Evolutionary conservation across 192 early-diverging fungal species (phyloP).

Genomic region (Phycomyces nitens): DNA sequence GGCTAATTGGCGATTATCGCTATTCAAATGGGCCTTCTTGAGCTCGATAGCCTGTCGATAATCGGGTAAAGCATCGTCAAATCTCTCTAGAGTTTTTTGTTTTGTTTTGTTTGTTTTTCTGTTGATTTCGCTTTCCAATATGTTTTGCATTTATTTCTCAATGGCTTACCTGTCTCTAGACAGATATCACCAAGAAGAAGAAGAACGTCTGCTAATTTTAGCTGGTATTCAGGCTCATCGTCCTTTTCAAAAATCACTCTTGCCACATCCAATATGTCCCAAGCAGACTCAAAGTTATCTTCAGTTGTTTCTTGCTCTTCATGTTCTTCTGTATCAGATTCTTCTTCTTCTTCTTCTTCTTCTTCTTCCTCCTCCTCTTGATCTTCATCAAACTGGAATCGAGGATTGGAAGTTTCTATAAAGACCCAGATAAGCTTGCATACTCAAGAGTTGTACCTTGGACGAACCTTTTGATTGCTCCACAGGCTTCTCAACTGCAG

Average conservation of each 20-base stretch:
- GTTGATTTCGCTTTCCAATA: constrained; percentile 15
- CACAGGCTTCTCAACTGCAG: constrained; percentile 29
- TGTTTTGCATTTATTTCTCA: constrained; percentile 14
- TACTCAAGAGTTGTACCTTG: too few relatives aligned
- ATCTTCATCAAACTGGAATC: constrained; percentile 67
- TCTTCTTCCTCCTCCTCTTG: constrained; percentile 44
- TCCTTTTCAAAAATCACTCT: constrained; percentile 70
- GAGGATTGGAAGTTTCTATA: constrained; percentile 32
- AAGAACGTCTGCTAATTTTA: constrained; percentile 65
- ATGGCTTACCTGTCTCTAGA: constrained; percentile 68
- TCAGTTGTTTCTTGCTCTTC: constrained; percentile 34
- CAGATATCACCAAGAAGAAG: constrained; percentile 83
- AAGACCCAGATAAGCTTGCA: background rate
- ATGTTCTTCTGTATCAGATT: constrained; percentile 39
- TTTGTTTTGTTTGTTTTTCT: too few relatives aligned
- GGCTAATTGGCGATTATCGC: constrained; percentile 59
- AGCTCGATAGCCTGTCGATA: constrained; percentile 51
- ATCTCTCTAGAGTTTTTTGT: constrained; percentile 47
- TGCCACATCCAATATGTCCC: constrained; percentile 83
- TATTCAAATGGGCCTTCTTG: constrained; percentile 44
- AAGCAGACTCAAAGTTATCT: constrained; percentile 76
- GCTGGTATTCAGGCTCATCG: constrained; percentile 41
- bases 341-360: constrained; percentile 43
- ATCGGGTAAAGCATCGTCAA: constrained; percentile 64
- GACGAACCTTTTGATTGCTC: constrained; percentile 21